These are phyloP conservation scores for Lasiodiplodia gonubiensis DNA, from an alignment of 2,329 filamentous ascomycete genomes.

Conservation along the genomic window DNA sequence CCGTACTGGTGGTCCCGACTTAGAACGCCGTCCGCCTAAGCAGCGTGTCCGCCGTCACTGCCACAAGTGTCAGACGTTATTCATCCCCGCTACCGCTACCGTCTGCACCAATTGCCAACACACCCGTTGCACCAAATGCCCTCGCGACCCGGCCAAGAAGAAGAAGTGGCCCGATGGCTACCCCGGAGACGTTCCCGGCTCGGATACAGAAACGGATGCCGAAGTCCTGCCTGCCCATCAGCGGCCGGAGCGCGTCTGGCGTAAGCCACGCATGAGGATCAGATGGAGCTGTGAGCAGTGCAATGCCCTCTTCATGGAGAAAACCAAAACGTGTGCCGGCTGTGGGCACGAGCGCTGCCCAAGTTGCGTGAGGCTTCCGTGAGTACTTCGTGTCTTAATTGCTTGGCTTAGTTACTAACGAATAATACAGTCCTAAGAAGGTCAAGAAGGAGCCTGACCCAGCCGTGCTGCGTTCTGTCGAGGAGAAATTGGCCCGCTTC, in stretches of 20 bases:
- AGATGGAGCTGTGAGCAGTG: conserved; percentile 66
- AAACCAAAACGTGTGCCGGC: conserved; percentile 62
- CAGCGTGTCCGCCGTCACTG: conserved; percentile 78
- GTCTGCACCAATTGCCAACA: conserved; percentile 74
- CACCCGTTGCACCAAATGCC: conserved; percentile 78
- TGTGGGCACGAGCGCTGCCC: conserved; percentile 67
- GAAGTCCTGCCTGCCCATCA: conserved; percentile 34
- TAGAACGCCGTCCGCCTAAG: conserved; percentile 72
- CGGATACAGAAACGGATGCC: conserved; percentile 41
- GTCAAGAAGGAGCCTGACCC: conserved; percentile 65
- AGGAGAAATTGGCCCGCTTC: conserved; percentile 57
- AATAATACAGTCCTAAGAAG: conserved; percentile 58
- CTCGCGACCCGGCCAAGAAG: conserved; percentile 75
- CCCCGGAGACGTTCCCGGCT: conserved; percentile 62
- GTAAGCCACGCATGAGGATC: conserved; percentile 52
- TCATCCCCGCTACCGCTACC: conserved; percentile 58
- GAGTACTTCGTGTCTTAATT: conserved; percentile 34
- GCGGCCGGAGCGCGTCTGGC: conserved; percentile 46
- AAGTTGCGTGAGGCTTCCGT: conserved; percentile 62
- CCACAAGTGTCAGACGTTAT: conserved; percentile 73
- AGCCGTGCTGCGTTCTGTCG: conserved; percentile 62
- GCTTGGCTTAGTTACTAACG: neutral
- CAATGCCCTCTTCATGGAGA: conserved; percentile 62
- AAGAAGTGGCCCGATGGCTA: conserved; percentile 73
- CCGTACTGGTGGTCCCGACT: conserved; percentile 70